Evolutionary conservation across 1,139 yeast species (phyloP).

Genomic region (Pichia sp.): DNA sequence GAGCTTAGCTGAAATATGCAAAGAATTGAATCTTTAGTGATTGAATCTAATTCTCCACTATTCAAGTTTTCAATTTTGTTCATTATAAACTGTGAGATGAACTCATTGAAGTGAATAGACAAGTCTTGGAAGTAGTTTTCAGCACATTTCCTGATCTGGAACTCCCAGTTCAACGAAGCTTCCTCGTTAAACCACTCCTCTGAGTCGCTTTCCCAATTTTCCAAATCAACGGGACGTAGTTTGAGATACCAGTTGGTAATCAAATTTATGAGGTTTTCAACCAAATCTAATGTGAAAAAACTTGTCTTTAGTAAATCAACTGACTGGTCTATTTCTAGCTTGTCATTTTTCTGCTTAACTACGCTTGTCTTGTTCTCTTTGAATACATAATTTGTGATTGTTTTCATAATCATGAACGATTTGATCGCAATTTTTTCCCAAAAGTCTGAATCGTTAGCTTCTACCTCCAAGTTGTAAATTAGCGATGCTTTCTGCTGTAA

Average conservation of each 20-base stretch:
- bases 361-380: slow-evolving; percentile 61
- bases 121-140: slow-evolving; percentile 80
- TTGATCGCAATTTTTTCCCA: slow-evolving; percentile 79
- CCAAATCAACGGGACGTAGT: slow-evolving; percentile 70
- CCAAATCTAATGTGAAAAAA: slow-evolving; percentile 54
- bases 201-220: slow-evolving; percentile 78
- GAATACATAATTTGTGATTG: slow-evolving; percentile 56
- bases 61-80: slow-evolving; percentile 56
- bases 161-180: slow-evolving; percentile 74
- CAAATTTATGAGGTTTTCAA: slow-evolving; percentile 58
- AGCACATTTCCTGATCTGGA: slow-evolving; percentile 80
- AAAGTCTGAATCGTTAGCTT: slow-evolving; percentile 45
- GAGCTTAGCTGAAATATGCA: slow-evolving; percentile 80
- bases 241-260: slow-evolving; percentile 71
- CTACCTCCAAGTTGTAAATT: slow-evolving; percentile 40
- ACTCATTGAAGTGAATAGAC: slow-evolving; percentile 57
- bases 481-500: slow-evolving; percentile 59
- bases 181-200: slow-evolving; percentile 93
- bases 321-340: slow-evolving; percentile 57
- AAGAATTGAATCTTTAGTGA: slow-evolving; percentile 74
- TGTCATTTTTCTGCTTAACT: slow-evolving; percentile 59
- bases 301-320: slow-evolving; percentile 47
- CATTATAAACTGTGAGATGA: slow-evolving; percentile 59
- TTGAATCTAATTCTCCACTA: slow-evolving; percentile 42
- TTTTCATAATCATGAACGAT: slow-evolving; percentile 63